Percentiles rank a stretch among this genome's conserved stretches.
Evolutionary conservation across 805 yeast species (phyloP).

Genomic region (Ogataea angusta): DNA sequence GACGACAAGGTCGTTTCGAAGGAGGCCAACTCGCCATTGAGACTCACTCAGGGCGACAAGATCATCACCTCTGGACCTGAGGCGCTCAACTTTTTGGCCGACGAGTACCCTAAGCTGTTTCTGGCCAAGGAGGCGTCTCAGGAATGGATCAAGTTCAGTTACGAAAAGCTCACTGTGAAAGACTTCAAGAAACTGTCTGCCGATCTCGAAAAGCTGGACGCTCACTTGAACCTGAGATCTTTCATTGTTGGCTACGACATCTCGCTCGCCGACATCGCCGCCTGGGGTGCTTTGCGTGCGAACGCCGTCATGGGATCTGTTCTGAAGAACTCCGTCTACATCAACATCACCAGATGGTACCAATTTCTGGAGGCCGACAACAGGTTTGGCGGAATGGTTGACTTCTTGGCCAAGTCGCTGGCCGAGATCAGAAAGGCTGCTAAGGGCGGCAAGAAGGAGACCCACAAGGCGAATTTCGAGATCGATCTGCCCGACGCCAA

Average conservation of each 20-base stretch:
- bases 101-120: slow-evolving; percentile 47
- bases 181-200: slow-evolving; percentile 83
- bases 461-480: slow-evolving; percentile 92
- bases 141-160: slow-evolving; percentile 66
- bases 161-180: slow-evolving; percentile 67
- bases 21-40: slow-evolving; percentile 38
- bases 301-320: slow-evolving; percentile 91
- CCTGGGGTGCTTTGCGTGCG: slow-evolving; percentile 93
- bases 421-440: slow-evolving; percentile 71
- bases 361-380: slow-evolving; percentile 64
- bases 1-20: slow-evolving; percentile 67
- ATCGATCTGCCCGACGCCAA: slow-evolving; percentile 89
- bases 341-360: slow-evolving; percentile 94
- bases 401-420: slow-evolving; percentile 61
- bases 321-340: slow-evolving; percentile 77
- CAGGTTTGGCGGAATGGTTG: slow-evolving; percentile 68
- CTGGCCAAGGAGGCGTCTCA: slow-evolving; percentile 39
- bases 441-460: slow-evolving; percentile 68
- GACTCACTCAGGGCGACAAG: slow-evolving; percentile 43
- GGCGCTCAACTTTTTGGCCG: slow-evolving; percentile 48
- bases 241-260: slow-evolving; percentile 65
- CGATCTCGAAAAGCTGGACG: slow-evolving; percentile 75
- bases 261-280: slow-evolving; percentile 77
- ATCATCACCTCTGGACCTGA: slow-evolving; percentile 41
- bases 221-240: slow-evolving; percentile 81